Evolutionary conservation across 2,329 filamentous ascomycete genomes (phyloP).

Genomic region (Diaporthe caulivora): DNA sequence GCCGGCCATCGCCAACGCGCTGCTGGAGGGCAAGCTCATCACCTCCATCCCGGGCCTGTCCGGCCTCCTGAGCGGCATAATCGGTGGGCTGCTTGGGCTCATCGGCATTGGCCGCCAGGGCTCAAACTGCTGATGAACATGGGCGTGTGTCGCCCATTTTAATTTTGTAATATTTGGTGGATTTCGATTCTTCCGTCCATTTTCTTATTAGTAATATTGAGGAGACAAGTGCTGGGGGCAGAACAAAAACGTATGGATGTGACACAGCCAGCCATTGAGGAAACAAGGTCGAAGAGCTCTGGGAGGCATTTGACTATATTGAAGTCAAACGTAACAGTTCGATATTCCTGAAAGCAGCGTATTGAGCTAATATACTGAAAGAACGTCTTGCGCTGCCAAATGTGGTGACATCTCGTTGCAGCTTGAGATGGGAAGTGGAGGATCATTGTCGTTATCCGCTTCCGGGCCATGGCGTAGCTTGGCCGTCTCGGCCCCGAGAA

Average conservation of each 20-base stretch:
- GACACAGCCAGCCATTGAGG: not conserved
- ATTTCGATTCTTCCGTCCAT: not conserved
- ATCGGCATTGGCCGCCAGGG: conserved; percentile 6
- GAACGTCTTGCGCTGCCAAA: not conserved
- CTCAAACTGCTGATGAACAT: not conserved
- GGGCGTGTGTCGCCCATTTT: not conserved
- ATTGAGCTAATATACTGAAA: not conserved
- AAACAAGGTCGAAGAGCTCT: not conserved
- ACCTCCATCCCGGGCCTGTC: conserved; percentile 19
- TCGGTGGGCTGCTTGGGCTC: not conserved
- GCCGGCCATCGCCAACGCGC: conserved; percentile 15
- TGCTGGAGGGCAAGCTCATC: conserved; percentile 32
- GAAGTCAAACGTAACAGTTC: not conserved
- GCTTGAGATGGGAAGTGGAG: not conserved
- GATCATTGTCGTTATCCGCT: not conserved
- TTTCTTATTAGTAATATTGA: not conserved
- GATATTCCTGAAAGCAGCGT: not conserved
- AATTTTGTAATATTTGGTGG: not conserved
- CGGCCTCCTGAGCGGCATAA: not conserved
- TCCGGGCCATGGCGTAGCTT: not conserved
- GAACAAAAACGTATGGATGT: not conserved
- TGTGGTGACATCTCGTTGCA: not conserved
- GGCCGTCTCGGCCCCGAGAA: conserved; percentile 4
- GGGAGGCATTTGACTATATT: not conserved
- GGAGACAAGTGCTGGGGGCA: not conserved